These are phyloP conservation scores for Mycosphaerella arachidis DNA, from an alignment of 2,329 filamentous ascomycete genomes.

Conservation along the genomic window DNA sequence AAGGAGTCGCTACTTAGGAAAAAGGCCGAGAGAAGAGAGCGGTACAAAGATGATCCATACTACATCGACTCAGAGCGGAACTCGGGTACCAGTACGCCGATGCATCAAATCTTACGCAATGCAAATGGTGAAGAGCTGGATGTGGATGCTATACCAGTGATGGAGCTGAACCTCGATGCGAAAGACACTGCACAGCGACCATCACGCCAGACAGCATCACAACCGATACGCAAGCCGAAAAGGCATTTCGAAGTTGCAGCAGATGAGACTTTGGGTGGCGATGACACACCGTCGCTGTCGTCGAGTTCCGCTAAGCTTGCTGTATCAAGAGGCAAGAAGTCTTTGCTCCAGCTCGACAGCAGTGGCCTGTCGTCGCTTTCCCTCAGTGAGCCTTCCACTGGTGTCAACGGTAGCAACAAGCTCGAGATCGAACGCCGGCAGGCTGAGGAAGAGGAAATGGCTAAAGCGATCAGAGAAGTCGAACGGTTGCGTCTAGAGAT, in stretches of 20 bases:
- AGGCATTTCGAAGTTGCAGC: conserved; percentile 44
- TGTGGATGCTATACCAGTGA: conserved; percentile 91
- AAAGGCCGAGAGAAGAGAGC: conserved; percentile 71
- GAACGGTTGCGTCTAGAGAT: conserved; percentile 83
- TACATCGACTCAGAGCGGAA: conserved; percentile 62
- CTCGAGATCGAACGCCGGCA: conserved; percentile 63
- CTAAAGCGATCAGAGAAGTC: conserved; percentile 79
- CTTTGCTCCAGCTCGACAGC: conserved; percentile 79
- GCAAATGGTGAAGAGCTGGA: conserved; percentile 77
- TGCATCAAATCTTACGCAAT: conserved; percentile 65
- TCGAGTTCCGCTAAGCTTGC: conserved; percentile 29
- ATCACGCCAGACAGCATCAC: conserved; percentile 11
- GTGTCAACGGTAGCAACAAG: conserved; percentile 21
- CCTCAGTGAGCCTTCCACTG: conserved; percentile 52
- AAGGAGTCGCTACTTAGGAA: conserved; percentile 68
- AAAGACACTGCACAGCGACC: conserved; percentile 11
- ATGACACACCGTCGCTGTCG: conserved; percentile 18
- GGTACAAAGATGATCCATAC: conserved; percentile 90
- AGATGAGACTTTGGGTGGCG: conserved; percentile 45
- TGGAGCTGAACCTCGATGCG: conserved; percentile 73
- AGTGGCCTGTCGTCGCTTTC: conserved; percentile 71
- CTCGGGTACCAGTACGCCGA: conserved; percentile 66
- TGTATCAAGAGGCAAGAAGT: conserved; percentile 51
- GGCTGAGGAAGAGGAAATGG: conserved; percentile 83
- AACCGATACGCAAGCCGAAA: conserved; percentile 27